Evolutionary conservation across 257 asterid species (phyloP).

Genomic region (Solanum pimpinellifolium): DNA sequence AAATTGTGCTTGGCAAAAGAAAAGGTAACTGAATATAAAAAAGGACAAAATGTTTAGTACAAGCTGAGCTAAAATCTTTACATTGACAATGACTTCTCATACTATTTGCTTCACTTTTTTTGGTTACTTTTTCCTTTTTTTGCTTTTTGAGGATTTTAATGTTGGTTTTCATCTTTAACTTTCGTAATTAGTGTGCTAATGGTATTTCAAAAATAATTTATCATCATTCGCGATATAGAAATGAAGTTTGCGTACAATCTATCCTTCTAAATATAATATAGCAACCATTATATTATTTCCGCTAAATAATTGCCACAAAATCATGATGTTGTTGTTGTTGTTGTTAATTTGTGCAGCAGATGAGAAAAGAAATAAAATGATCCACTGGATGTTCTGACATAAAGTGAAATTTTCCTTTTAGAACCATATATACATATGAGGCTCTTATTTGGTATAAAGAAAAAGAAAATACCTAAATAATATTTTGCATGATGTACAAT

Average conservation of each 20-base stretch:
- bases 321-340: not conserved
- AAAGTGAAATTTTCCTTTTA: not conserved
- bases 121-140: not conserved
- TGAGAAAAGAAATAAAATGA: not conserved
- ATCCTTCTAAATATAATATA: not conserved
- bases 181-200: not conserved
- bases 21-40: not conserved
- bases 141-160: not conserved
- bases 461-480: not conserved
- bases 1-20: not conserved
- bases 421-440: not conserved
- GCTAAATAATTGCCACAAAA: not conserved
- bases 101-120: not conserved
- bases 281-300: not conserved
- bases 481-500: not conserved
- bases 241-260: no score
- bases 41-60: not conserved
- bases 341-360: not conserved
- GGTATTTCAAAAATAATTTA: not conserved
- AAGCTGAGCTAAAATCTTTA: not conserved
- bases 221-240: no score
- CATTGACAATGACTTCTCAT: not conserved
- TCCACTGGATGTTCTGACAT: not conserved
- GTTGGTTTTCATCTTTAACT: not conserved
- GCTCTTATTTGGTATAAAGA: not conserved